Evolutionary conservation across 2,329 filamentous ascomycete species (phyloP), one percentile per base, ranked within the genome.

Genomic region (Hysterium pulicare): DNA sequence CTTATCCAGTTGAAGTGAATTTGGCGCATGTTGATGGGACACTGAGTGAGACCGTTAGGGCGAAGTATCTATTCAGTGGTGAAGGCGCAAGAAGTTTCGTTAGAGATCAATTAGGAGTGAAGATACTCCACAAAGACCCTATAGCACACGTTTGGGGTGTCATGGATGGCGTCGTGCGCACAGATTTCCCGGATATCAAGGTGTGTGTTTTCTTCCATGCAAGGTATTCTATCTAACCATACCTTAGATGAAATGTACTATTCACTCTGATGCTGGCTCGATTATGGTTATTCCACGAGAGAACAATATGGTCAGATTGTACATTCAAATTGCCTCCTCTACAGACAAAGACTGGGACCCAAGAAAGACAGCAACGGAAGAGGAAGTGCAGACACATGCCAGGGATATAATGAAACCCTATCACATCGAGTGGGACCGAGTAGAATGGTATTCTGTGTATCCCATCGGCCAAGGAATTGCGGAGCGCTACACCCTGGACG

Each of bases 1-100:
- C 81, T 19, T 94, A 93, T 59, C 90, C 90, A 1, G 86, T 95
- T 1, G 78, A 87, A 51, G 89, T 95, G 21, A 76, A 82, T 45
- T 70, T 95, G 36, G 81, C 84, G 59, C 86, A 90, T 55, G 75
- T 90, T 11, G 86, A 95, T 57, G 87, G 87, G 22, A 80, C 79
- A 17, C 71, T 75, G 7, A 75, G 74, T 28, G 86, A 94, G 68
- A 90, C 72, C 1, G 72, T 82, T 9, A 71, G 78, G 42, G 68
- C 79, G 31, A 83, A 82, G 64, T 83, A 82, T 47, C 65, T 83
- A 10, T 83, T 82, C 64, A 79, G 77, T 55, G 80, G 78, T 28
- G 80, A 83, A 62, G 80, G 80, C 34, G 78, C 80, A 19, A 72
- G 74, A 49, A 81, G 77, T 57, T 82, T 81, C 51, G 71, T 83